Conservation (phyloP, 352 stramenopile species). For the Phytophthora agathidicida region DNA sequence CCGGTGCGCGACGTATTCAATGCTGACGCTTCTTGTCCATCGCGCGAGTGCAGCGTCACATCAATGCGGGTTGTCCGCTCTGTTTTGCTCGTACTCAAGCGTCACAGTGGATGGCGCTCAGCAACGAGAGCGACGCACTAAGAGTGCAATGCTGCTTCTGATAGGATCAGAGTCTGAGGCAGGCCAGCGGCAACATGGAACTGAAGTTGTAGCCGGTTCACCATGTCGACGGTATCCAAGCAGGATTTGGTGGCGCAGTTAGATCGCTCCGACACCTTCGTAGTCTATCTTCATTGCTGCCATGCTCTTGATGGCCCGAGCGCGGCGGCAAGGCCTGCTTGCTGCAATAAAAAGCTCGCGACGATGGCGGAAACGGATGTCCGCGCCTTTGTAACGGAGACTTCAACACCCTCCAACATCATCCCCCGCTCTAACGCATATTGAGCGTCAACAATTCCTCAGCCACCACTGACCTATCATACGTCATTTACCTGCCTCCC, state of each 20-base stretch:
- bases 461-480: not conserved
- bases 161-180: too few species aligned
- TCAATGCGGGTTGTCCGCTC: too few species aligned
- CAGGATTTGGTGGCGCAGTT: too few species aligned
- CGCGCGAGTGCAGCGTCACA: too few species aligned
- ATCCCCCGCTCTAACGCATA: slow-evolving; percentile 1
- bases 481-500: not conserved
- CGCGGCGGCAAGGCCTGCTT: too few species aligned
- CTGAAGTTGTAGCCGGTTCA: slow-evolving; percentile 10
- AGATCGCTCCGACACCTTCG: too few species aligned
- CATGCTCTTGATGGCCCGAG: too few species aligned
- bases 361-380: slow-evolving; percentile 16
- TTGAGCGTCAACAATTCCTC: not conserved
- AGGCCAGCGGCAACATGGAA: not conserved
- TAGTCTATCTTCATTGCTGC: too few species aligned
- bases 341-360: slow-evolving; percentile 17
- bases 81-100: not conserved
- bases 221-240: not conserved
- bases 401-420: slow-evolving; percentile 10
- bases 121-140: not conserved
- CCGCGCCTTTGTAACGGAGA: slow-evolving; percentile 28
- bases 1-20: too few species aligned
- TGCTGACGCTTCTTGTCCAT: too few species aligned
- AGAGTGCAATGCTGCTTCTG: too few species aligned
- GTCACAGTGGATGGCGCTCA: not conserved